These are phyloP conservation scores for Viridothelium virens DNA, from an alignment of 495 filamentous ascomycete species.

Conservation along the genomic window DNA sequence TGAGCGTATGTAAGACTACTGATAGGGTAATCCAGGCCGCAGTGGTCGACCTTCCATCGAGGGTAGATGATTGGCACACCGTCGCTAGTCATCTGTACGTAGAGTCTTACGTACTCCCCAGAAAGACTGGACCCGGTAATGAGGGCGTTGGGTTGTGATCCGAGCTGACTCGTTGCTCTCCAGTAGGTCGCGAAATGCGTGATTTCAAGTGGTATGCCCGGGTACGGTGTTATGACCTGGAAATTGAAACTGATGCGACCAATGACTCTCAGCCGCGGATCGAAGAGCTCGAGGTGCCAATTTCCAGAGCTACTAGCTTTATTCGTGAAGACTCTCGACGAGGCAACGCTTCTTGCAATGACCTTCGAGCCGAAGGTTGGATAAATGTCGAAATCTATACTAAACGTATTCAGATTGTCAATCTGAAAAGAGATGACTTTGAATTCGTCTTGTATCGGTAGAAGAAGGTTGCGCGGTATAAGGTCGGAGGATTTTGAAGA, in stretches of 20 bases:
- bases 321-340: slow-evolving; percentile 74
- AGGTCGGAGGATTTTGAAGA: slow-evolving; percentile 92
- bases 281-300: slow-evolving; percentile 82
- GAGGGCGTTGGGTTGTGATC: slow-evolving; percentile 71
- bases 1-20: slow-evolving; percentile 65
- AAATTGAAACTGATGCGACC: slow-evolving; percentile 89
- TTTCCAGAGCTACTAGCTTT: slow-evolving; percentile 65
- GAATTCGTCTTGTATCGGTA: slow-evolving; percentile 93
- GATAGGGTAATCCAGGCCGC: slow-evolving; percentile 73
- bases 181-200: slow-evolving; percentile 98
- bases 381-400: slow-evolving; percentile 95
- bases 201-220: slow-evolving; percentile 87
- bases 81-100: slow-evolving; percentile 83
- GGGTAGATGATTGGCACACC: slow-evolving; percentile 80
- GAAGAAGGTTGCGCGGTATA: slow-evolving; percentile 87
- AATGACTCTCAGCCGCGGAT: slow-evolving; percentile 85
- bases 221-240: slow-evolving; percentile 94
- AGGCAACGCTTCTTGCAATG: slow-evolving; percentile 87
- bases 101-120: slow-evolving; percentile 85
- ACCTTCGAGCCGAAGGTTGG: slow-evolving; percentile 95
- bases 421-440: slow-evolving; percentile 90
- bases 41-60: slow-evolving; percentile 66
- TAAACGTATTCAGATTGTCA: slow-evolving; percentile 83
- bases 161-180: slow-evolving; percentile 91
- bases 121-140: slow-evolving; percentile 93